These are phyloP conservation scores for Pleurotus eryngii DNA, from an alignment of 768 basidiomycete genomes.

Conservation along the genomic window DNA sequence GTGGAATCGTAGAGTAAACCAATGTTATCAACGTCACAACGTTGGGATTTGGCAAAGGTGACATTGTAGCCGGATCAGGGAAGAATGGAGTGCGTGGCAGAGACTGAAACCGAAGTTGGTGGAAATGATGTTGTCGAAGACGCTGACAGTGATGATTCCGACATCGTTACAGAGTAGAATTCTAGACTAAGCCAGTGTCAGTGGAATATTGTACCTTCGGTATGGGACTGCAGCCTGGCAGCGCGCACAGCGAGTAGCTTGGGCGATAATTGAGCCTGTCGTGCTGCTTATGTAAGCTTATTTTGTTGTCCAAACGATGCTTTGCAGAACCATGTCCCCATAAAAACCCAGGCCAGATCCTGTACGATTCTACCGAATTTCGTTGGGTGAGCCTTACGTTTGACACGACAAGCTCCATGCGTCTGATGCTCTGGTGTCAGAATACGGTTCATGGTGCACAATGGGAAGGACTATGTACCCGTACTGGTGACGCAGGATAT, in stretches of 20 bases:
- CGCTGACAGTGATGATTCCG: not conserved
- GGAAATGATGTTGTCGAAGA: not conserved
- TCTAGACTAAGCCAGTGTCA: too few species aligned
- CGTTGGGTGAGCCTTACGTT: slow-evolving; percentile 69
- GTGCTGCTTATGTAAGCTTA: slow-evolving; percentile 38
- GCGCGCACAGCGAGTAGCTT: not conserved
- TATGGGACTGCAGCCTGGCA: too few species aligned
- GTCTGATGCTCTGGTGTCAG: slow-evolving; percentile 32
- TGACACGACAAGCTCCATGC: not conserved
- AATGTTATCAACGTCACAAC: slow-evolving; percentile 3
- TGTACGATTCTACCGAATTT: slow-evolving; percentile 96
- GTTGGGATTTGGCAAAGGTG: not conserved
- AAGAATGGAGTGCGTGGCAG: slow-evolving; percentile 19
- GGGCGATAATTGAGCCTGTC: not conserved
- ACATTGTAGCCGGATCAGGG: slow-evolving; percentile 19
- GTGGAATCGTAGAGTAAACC: too few species aligned
- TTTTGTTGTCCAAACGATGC: slow-evolving; percentile 94
- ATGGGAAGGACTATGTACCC: slow-evolving; percentile 86
- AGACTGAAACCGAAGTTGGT: not conserved
- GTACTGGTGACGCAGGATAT: slow-evolving; percentile 92
- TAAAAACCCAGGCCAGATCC: slow-evolving; percentile 82
- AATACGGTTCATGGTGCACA: slow-evolving; percentile 88
- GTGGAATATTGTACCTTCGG: too few species aligned
- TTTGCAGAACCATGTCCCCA: slow-evolving; percentile 75
- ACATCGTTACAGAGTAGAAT: not conserved